These are phyloP conservation scores for Starmerella apis DNA, from an alignment of 805 yeast species.

Conservation along the genomic window DNA sequence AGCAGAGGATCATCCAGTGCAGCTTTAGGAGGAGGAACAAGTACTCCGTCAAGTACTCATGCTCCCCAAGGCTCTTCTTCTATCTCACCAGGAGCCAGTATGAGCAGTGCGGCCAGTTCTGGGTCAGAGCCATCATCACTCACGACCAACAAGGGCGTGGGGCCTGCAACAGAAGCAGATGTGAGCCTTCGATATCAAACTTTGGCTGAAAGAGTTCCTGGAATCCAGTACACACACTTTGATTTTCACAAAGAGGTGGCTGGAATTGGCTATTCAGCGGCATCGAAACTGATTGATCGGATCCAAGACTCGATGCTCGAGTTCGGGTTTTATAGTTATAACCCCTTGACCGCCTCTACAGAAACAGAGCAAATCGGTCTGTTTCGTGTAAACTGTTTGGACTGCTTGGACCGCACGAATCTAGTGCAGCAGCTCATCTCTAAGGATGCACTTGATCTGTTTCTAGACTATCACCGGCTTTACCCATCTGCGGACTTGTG, in stretches of 20 bases:
- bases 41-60: neutral
- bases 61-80: neutral
- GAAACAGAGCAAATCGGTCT: conserved; percentile 79
- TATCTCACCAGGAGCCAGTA: conserved; percentile 12
- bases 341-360: conserved; percentile 37
- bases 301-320: conserved; percentile 57
- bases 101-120: conserved; percentile 8
- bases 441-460: conserved; percentile 47
- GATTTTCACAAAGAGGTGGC: conserved; percentile 91
- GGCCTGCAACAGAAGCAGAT: conserved; percentile 21
- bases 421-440: conserved; percentile 70
- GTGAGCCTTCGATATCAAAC: conserved; percentile 20
- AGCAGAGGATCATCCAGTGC: conserved; percentile 44
- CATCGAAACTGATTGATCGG: conserved; percentile 53
- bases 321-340: conserved; percentile 76
- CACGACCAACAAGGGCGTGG: conserved; percentile 7
- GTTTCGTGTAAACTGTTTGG: conserved; percentile 87
- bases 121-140: neutral
- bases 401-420: conserved; percentile 90
- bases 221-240: conserved; percentile 61
- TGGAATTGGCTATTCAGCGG: conserved; percentile 71
- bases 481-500: conserved; percentile 45
- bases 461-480: conserved; percentile 38
- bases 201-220: conserved; percentile 19
- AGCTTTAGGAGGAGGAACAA: neutral